Evolutionary conservation across 179 eudicot species (phyloP), one percentile per base, ranked within the genome.

Genomic region (Silene noctiflora): DNA sequence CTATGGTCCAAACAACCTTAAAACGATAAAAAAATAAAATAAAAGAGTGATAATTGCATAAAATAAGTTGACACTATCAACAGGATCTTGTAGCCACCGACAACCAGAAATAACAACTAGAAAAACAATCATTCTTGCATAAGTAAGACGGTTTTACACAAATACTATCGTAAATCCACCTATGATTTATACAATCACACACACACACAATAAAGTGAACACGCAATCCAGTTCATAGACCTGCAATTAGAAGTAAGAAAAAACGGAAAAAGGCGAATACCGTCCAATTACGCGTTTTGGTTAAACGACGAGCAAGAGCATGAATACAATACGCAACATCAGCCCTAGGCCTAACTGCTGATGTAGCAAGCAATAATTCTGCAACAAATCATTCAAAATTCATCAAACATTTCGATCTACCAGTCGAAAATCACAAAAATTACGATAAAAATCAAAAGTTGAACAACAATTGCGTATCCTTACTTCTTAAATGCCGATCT

Each of bases 311-410:
- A 14, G 94, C 84, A 74, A 94, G 88, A 39, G 98, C 98, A 84
- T 90, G 92, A 68, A 94, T 90, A 83, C 97, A 94, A 63, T 94
- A 94, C 61, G 89, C 91, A 68, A 94, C 92, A 68, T 94, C 96
- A 60, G 98, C 98, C 76, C 97, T 78, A 44, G 96, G 96, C 16
- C 90, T 75, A 35, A 84, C 79, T 19, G 85, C 88, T 2, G 94
- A 90, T 16, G 96, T 89, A 46, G 97, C 93, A 3, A 85, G 78
- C 80, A 90, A 84, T 22, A 91, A 86, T 80, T 83, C 98, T 94
- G 56, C 74, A 71, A 60, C 33, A 53, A 53, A 55, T 8, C 39
- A 71, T 6, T 3, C 12, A 25, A 51, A 27, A 55, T 53, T 6
- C 61, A 55, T 13, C 62, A 71, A 16, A 14, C 6, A 53, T 1